Conservation (phyloP, 192 early-diverging fungal genomes). For the Pilaira anomala region DNA sequence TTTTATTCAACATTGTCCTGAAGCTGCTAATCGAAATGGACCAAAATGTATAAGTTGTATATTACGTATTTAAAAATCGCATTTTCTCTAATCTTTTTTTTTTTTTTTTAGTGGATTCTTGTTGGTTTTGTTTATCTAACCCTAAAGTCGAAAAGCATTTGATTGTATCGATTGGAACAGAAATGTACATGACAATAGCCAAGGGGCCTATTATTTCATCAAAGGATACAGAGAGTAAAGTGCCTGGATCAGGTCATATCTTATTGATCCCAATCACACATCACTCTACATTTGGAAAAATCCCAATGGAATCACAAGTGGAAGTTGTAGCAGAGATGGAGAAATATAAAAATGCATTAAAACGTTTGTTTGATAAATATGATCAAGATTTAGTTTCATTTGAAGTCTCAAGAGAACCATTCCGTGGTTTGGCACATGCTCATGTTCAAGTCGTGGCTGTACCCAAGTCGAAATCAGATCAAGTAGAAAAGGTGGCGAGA, state of each 20-base stretch:
- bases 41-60: neutral
- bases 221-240: conserved; percentile 15
- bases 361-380: conserved; percentile 49
- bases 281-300: conserved; percentile 43
- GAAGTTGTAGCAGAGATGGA: conserved; percentile 49
- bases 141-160: conserved; percentile 88
- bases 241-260: conserved; percentile 82
- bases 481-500: conserved; percentile 38
- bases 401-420: conserved; percentile 63
- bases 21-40: conserved; percentile 22
- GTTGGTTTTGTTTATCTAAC: conserved; percentile 97
- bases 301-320: conserved; percentile 34
- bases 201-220: conserved; percentile 76
- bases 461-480: conserved; percentile 38
- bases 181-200: conserved; percentile 81
- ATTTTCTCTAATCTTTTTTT: too few relatives aligned
- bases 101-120: conserved; percentile 58
- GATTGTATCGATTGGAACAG: conserved; percentile 77
- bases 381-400: conserved; percentile 68
- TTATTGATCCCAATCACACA: conserved; percentile 62
- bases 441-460: conserved; percentile 73
- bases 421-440: conserved; percentile 48
- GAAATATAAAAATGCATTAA: conserved; percentile 55
- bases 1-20: conserved; percentile 60
- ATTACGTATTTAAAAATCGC: too few relatives aligned